Percentiles rank a stretch among this genome's conserved stretches.
These are phyloP conservation scores for Verbascum thapsus DNA, from an alignment of 257 asterid species.

Conservation along the genomic window DNA sequence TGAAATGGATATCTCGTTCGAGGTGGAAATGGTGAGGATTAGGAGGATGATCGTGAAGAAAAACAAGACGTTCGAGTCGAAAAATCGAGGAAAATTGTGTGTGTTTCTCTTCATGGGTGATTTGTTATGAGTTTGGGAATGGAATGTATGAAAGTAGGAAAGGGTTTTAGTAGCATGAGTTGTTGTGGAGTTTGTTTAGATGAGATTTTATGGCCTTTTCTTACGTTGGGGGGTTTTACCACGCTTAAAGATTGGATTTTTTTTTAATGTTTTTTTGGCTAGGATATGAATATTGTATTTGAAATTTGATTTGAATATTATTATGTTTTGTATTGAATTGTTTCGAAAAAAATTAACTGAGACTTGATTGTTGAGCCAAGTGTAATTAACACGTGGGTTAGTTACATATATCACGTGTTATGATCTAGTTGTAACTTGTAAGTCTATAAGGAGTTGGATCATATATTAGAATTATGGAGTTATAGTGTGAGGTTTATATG, in stretches of 20 bases:
- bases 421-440: too few species aligned
- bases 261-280: too few species aligned
- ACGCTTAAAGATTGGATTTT: constrained; percentile 20
- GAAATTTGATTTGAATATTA: too few species aligned
- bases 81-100: constrained; percentile 11
- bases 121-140: not conserved
- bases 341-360: too few species aligned
- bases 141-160: not conserved
- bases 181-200: constrained; percentile 29
- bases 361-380: too few species aligned
- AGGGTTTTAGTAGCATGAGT: constrained; percentile 24
- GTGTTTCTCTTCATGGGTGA: constrained; percentile 2
- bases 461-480: too few species aligned
- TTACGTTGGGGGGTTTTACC: constrained; percentile 37
- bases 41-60: constrained; percentile 30
- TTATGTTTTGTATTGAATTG: too few species aligned
- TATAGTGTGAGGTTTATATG: too few species aligned
- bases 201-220: constrained; percentile 52
- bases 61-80: constrained; percentile 27
- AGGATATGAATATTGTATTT: too few species aligned
- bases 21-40: constrained; percentile 26
- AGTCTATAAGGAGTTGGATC: too few species aligned
- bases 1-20: constrained; percentile 7
- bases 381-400: too few species aligned
- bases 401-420: too few species aligned